Percentiles rank a stretch among this genome's conserved stretches.
Evolutionary conservation across 2,329 filamentous ascomycete species (phyloP).

Genomic region (Biscogniauxia sp.): DNA sequence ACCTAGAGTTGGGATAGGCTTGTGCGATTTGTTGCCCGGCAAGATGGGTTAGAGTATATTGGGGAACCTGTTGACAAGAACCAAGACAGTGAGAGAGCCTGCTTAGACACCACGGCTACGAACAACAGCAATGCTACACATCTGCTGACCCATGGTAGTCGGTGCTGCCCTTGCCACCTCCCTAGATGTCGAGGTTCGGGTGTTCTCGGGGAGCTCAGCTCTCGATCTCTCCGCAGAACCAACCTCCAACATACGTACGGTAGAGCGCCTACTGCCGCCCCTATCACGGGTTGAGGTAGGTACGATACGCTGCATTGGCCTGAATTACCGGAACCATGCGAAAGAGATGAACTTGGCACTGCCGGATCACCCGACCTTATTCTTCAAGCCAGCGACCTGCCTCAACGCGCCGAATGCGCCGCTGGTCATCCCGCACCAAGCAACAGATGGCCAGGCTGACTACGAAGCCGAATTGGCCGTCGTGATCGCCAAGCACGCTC

Average conservation of each 20-base stretch:
- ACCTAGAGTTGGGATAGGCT: conserved; percentile 9
- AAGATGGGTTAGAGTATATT: conserved; percentile 6
- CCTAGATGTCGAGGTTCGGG: conserved; percentile 2
- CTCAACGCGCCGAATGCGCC: conserved; percentile 27
- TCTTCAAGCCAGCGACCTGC: conserved; percentile 40
- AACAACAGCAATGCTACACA: background rate
- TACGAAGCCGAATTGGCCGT: conserved; percentile 37
- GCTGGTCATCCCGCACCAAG: conserved; percentile 39
- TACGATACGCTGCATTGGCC: conserved; percentile 10
- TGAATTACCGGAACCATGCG: conserved; percentile 45
- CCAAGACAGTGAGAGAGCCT: conserved; percentile 5
- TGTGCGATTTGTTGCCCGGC: conserved; percentile 10
- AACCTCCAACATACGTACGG: background rate
- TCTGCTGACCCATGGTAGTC: conserved; percentile 2
- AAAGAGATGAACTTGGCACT: conserved; percentile 9
- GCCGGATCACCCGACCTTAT: conserved; percentile 32
- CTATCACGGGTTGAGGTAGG: conserved; percentile 6
- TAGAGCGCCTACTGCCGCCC: conserved; percentile 6
- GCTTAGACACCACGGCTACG: background rate
- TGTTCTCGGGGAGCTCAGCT: conserved; percentile 2
- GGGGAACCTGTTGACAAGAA: conserved; percentile 8
- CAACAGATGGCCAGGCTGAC: conserved; percentile 38
- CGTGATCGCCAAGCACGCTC: conserved; percentile 26
- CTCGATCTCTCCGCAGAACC: conserved; percentile 3
- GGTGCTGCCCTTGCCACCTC: conserved; percentile 6